Conservation (phyloP, 2,329 filamentous ascomycete species). For the Penicillium sp. region DNA sequence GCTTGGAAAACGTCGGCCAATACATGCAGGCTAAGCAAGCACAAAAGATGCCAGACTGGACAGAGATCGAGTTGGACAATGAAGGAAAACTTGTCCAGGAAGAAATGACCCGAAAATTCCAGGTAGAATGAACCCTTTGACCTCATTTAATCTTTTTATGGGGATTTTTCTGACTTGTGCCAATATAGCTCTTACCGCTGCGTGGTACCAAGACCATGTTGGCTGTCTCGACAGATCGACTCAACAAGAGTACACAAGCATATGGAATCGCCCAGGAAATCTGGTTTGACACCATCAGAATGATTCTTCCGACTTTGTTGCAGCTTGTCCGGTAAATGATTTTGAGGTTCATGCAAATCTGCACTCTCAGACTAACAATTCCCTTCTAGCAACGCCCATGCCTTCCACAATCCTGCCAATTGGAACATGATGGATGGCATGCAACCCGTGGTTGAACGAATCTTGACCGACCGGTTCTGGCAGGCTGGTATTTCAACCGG, state of each 20-base stretch:
- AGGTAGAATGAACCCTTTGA: slow-evolving; percentile 47
- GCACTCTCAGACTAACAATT: slow-evolving; percentile 12
- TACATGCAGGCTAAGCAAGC: slow-evolving; percentile 76
- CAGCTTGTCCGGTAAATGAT: slow-evolving; percentile 71
- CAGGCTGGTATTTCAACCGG: slow-evolving; percentile 95
- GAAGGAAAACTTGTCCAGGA: slow-evolving; percentile 79
- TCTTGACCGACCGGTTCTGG: slow-evolving; percentile 95
- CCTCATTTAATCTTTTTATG: too few relatives aligned
- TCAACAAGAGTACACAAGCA: slow-evolving; percentile 71
- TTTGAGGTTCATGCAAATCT: not conserved
- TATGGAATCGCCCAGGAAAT: slow-evolving; percentile 76
- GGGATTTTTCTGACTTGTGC: slow-evolving; percentile 6
- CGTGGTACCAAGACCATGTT: slow-evolving; percentile 88
- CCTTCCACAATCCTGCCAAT: slow-evolving; percentile 82
- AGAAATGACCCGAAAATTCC: slow-evolving; percentile 74
- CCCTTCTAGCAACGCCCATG: slow-evolving; percentile 72
- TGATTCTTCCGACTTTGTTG: slow-evolving; percentile 82
- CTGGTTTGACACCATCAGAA: slow-evolving; percentile 82
- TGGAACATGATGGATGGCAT: slow-evolving; percentile 81
- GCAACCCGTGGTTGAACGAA: slow-evolving; percentile 73
- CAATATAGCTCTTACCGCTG: slow-evolving; percentile 68
- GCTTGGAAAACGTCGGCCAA: slow-evolving; percentile 74
- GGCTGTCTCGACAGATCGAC: slow-evolving; percentile 87
- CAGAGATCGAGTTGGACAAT: slow-evolving; percentile 70
- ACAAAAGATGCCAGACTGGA: slow-evolving; percentile 80